phyloP scores from a whole-genome alignment of 805 yeast species.

The Candida ortonii region DNA sequence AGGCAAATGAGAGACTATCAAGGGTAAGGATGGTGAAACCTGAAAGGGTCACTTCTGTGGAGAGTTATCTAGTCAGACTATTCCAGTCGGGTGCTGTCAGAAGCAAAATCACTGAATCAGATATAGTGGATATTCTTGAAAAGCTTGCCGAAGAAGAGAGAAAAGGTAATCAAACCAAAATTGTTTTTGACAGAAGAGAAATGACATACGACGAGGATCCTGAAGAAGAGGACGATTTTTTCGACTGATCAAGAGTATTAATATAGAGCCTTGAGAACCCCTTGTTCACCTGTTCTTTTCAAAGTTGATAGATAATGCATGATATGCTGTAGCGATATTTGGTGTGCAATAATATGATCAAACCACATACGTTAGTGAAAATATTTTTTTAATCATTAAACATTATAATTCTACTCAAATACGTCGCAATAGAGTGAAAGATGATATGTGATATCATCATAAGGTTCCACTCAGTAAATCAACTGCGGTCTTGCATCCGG shows the following conservation, averaged over 20 bases:
- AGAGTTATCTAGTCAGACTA: conserved; percentile 68
- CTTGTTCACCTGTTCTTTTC: too few species aligned
- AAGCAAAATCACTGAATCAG: conserved; percentile 74
- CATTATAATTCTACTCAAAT: too few species aligned
- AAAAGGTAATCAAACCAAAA: conserved; percentile 57
- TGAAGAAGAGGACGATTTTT: conserved; percentile 32
- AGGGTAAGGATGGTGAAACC: conserved; percentile 87
- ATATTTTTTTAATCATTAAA: too few species aligned
- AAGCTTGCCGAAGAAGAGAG: conserved; percentile 74
- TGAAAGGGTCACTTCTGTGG: conserved; percentile 87
- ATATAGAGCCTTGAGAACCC: too few species aligned
- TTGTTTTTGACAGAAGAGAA: conserved; percentile 53
- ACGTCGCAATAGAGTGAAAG: too few species aligned
- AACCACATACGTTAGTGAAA: too few species aligned
- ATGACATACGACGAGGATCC: conserved; percentile 20
- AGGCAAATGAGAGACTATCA: conserved; percentile 83
- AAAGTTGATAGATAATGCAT: too few species aligned
- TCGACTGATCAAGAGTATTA: conserved; percentile 32
- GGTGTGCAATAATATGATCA: too few species aligned
- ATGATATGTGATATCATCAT: too few species aligned
- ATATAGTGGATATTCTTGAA: conserved; percentile 78
- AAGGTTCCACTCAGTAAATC: too few species aligned
- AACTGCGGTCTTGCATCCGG: too few species aligned
- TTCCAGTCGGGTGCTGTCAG: conserved; percentile 74
- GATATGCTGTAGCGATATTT: too few species aligned